Percentiles rank a stretch among this genome's conserved stretches.
These are phyloP conservation scores for Bipolaris gigantea DNA, from an alignment of 2,329 filamentous ascomycete species.

Conservation along the genomic window DNA sequence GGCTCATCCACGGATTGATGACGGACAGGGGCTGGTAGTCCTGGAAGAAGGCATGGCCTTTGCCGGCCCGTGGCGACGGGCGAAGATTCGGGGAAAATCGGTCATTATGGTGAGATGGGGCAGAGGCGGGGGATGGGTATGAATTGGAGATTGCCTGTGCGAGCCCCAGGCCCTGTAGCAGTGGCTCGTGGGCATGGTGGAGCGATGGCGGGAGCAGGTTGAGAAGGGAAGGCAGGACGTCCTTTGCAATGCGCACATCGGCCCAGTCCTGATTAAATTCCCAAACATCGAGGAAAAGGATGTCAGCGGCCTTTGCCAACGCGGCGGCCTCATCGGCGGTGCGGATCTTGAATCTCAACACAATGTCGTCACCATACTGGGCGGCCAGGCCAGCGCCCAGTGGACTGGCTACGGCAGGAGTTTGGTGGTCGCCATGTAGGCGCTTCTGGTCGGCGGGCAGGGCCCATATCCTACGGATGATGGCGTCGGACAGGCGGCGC, in stretches of 20 bases:
- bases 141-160: conserved; percentile 75
- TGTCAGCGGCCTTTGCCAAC: conserved; percentile 71
- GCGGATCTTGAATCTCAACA: conserved; percentile 82
- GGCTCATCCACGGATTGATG: conserved; percentile 86
- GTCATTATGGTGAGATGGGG: conserved; percentile 30
- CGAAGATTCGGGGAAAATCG: conserved; percentile 35
- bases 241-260: conserved; percentile 77
- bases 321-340: conserved; percentile 68
- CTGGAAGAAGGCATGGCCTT: conserved; percentile 75
- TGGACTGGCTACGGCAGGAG: background rate
- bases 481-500: conserved; percentile 43
- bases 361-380: conserved; percentile 77
- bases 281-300: conserved; percentile 88
- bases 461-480: conserved; percentile 39
- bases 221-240: conserved; percentile 77
- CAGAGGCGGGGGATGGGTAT: conserved; percentile 59
- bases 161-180: conserved; percentile 73
- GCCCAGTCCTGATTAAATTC: conserved; percentile 78
- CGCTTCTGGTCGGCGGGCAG: conserved; percentile 25
- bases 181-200: conserved; percentile 68
- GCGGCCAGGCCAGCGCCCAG: conserved; percentile 38
- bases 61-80: conserved; percentile 46
- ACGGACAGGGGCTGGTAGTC: conserved; percentile 89
- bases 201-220: conserved; percentile 76
- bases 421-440: background rate